Percentiles rank a stretch among this genome's conserved stretches.
Evolutionary conservation across 768 basidiomycete genomes (phyloP).

Genomic region (Hypsizygus marmoreus): DNA sequence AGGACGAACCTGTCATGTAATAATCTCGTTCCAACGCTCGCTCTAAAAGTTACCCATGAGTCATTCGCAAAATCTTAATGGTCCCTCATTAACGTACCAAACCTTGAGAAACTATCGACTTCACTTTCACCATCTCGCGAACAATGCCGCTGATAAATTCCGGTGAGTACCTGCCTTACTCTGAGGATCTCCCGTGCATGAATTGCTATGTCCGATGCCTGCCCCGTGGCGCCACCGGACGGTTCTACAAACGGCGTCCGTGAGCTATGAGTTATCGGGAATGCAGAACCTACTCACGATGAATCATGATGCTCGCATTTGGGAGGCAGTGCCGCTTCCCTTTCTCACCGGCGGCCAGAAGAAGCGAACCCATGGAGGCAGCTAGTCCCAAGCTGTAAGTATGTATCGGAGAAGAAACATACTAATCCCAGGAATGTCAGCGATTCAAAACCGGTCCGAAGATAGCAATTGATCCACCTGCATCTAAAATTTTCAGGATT

Average conservation of each 20-base stretch:
- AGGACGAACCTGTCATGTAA: conserved; percentile 81
- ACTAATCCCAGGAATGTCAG: conserved; percentile 47
- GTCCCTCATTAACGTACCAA: conserved; percentile 54
- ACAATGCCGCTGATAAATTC: conserved; percentile 91
- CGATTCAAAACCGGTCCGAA: conserved; percentile 5
- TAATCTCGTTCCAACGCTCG: conserved; percentile 92
- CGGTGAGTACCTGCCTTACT: conserved; percentile 79
- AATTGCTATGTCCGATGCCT: conserved; percentile 96
- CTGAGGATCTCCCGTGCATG: conserved; percentile 96
- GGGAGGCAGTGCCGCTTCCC: conserved; percentile 92
- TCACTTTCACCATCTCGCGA: conserved; percentile 62
- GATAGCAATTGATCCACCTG: conserved; percentile 47
- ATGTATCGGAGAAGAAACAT: conserved; percentile 92
- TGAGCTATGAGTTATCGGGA: background rate
- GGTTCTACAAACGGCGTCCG: conserved; percentile 66
- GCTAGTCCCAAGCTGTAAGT: conserved; percentile 97
- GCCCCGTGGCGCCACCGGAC: conserved; percentile 93
- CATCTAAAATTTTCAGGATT: conserved; percentile 50
- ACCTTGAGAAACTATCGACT: conserved; percentile 68
- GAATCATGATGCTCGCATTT: conserved; percentile 97
- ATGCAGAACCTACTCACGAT: conserved; percentile 58
- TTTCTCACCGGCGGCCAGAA: conserved; percentile 87
- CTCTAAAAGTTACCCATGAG: conserved; percentile 47
- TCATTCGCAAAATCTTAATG: conserved; percentile 11
- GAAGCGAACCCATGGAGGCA: conserved; percentile 93